Evolutionary conservation across 768 basidiomycete species (phyloP).

Genomic region (Rhizopogon vesiculosus): DNA sequence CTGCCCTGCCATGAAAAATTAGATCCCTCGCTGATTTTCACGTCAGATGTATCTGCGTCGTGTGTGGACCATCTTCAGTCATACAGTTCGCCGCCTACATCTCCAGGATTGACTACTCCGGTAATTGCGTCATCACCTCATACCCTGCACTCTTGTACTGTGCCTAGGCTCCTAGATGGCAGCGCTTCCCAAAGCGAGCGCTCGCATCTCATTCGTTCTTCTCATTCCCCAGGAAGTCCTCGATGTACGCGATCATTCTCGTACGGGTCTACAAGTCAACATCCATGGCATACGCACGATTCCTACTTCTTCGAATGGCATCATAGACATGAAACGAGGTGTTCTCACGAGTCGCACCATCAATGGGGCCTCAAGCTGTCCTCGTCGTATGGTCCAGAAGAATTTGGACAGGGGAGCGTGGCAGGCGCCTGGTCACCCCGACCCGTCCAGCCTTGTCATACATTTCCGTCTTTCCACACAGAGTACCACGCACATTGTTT

Average conservation of each 20-base stretch:
- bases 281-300: neutral
- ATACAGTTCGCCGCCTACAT: constrained; percentile 47
- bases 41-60: constrained; percentile 64
- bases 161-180: neutral
- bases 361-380: constrained; percentile 18
- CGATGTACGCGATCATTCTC: constrained; percentile 3
- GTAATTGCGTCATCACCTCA: constrained; percentile 12
- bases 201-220: constrained; percentile 14
- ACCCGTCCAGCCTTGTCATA: too few relatives aligned
- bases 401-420: neutral
- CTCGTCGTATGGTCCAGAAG: constrained; percentile 17
- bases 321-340: constrained; percentile 28
- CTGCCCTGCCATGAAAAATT: neutral
- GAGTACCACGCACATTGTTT: too few relatives aligned
- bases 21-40: neutral
- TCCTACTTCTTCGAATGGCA: constrained; percentile 28
- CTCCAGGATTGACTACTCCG: constrained; percentile 29
- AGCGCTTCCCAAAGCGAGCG: constrained; percentile 7
- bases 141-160: constrained; percentile 1
- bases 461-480: too few relatives aligned
- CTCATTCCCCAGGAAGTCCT: neutral
- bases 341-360: constrained; percentile 23
- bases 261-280: constrained; percentile 14
- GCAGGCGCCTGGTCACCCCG: too few relatives aligned
- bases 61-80: constrained; percentile 71